Evolutionary conservation across 331 rosid species (phyloP).

Genomic region (Quercus lobata): DNA sequence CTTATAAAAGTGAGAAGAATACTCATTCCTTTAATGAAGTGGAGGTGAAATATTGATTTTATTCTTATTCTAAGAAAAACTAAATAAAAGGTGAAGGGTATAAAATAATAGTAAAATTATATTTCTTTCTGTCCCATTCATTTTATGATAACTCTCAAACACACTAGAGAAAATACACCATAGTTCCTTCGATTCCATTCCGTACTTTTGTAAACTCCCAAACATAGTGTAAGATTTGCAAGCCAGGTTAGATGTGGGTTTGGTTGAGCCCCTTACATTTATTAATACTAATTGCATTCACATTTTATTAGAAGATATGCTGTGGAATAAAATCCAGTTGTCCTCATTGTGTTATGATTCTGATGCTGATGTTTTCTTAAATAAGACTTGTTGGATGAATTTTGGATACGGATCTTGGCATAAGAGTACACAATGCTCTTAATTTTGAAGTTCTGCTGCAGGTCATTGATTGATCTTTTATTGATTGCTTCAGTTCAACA

Average conservation of each 20-base stretch:
- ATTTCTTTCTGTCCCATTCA: too few species aligned
- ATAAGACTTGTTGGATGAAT: neutral
- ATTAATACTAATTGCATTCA: neutral
- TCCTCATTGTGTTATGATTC: constrained; percentile 3
- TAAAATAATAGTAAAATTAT: too few species aligned
- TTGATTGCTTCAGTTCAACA: constrained; percentile 60
- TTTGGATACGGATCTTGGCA: neutral
- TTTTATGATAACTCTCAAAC: too few species aligned
- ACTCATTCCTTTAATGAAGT: too few species aligned
- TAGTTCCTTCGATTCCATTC: too few species aligned
- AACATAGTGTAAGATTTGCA: neutral
- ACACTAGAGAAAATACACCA: too few species aligned
- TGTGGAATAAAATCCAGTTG: neutral
- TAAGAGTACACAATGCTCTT: neutral
- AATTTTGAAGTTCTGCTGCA: constrained; percentile 5
- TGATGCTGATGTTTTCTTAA: constrained; percentile 7
- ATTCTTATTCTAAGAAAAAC: too few species aligned
- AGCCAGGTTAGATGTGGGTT: neutral
- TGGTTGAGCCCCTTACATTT: neutral
- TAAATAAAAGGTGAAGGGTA: too few species aligned
- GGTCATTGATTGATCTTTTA: constrained; percentile 15
- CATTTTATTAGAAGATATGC: neutral
- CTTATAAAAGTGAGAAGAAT: too few species aligned
- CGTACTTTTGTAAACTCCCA: too few species aligned
- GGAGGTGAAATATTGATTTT: too few species aligned